Percentiles rank a stretch among this genome's conserved stretches.
Evolutionary conservation across 768 basidiomycete genomes (phyloP).

Genomic region (Boletales sp.): DNA sequence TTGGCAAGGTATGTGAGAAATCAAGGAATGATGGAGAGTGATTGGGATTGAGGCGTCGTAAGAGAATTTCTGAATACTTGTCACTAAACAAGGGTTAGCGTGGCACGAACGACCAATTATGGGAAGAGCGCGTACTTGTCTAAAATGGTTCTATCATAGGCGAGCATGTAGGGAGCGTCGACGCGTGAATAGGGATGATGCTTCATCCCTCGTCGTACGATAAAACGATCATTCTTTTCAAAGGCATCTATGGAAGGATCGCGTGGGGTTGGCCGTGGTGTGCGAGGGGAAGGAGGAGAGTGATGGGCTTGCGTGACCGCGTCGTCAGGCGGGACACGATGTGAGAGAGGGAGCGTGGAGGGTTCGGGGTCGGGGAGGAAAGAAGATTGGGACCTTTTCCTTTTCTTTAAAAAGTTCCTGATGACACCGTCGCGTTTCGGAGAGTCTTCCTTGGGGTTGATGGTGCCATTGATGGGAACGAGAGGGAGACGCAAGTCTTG

Average conservation of each 20-base stretch:
- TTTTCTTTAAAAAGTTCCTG: slow-evolving; percentile 18
- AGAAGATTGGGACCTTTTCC: slow-evolving; percentile 17
- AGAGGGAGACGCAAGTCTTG: slow-evolving; percentile 13
- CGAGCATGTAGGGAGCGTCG: slow-evolving; percentile 61
- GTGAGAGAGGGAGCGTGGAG: background rate
- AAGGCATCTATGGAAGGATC: slow-evolving; percentile 19
- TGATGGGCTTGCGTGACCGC: background rate
- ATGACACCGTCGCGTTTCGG: slow-evolving; percentile 23
- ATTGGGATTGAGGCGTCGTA: slow-evolving; percentile 51
- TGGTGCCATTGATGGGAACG: slow-evolving; percentile 2
- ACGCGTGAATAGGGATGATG: slow-evolving; percentile 50
- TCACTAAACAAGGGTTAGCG: slow-evolving; percentile 46
- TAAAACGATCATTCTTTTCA: slow-evolving; percentile 22
- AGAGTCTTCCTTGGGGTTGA: slow-evolving; percentile 4
- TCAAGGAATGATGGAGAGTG: slow-evolving; percentile 61
- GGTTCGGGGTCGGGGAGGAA: slow-evolving; percentile 7
- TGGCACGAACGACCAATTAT: slow-evolving; percentile 1
- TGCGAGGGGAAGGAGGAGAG: background rate
- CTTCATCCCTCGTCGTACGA: slow-evolving; percentile 36
- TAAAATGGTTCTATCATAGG: slow-evolving; percentile 53
- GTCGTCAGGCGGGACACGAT: background rate
- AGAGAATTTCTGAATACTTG: slow-evolving; percentile 47
- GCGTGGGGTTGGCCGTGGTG: slow-evolving; percentile 1
- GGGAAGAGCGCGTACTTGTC: slow-evolving; percentile 48
- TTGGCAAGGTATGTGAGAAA: slow-evolving; percentile 46